Conservation (phyloP, 2,329 filamentous ascomycete species). For the Fusarium buxicola region DNA sequence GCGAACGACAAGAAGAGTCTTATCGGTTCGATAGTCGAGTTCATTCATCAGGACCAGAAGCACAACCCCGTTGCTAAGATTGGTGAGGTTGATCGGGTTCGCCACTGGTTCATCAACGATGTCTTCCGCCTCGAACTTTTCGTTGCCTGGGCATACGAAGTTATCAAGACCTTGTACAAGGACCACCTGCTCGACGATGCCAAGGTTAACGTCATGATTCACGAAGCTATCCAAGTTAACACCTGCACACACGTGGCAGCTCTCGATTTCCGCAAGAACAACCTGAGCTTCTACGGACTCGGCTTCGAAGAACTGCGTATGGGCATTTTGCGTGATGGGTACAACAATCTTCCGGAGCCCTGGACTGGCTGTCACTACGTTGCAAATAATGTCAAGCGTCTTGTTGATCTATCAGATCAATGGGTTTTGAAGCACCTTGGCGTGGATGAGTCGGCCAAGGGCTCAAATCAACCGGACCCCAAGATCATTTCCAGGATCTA, state of each 20-base stretch:
- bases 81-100: constrained; percentile 81
- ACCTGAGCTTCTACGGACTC: constrained; percentile 79
- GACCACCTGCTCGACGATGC: constrained; percentile 67
- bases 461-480: constrained; percentile 51
- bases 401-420: constrained; percentile 67
- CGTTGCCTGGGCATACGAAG: constrained; percentile 82
- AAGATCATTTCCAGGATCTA: constrained; percentile 59
- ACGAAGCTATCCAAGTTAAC: constrained; percentile 74
- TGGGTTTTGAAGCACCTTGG: constrained; percentile 64
- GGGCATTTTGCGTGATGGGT: constrained; percentile 72
- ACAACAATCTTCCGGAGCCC: constrained; percentile 78
- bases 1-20: constrained; percentile 75
- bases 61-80: constrained; percentile 71
- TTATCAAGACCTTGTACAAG: constrained; percentile 78
- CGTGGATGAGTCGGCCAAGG: constrained; percentile 48
- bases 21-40: constrained; percentile 78
- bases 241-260: constrained; percentile 69
- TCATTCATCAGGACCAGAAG: constrained; percentile 81
- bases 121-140: constrained; percentile 78
- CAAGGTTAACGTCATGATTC: constrained; percentile 66
- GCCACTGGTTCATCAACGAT: constrained; percentile 89
- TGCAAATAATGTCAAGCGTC: constrained; percentile 70
- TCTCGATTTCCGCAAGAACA: constrained; percentile 78
- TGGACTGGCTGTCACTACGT: constrained; percentile 83
- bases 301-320: constrained; percentile 72